These are phyloP conservation scores for Flaveria linearis DNA, from an alignment of 129 eudicot genomes.

Conservation along the genomic window DNA sequence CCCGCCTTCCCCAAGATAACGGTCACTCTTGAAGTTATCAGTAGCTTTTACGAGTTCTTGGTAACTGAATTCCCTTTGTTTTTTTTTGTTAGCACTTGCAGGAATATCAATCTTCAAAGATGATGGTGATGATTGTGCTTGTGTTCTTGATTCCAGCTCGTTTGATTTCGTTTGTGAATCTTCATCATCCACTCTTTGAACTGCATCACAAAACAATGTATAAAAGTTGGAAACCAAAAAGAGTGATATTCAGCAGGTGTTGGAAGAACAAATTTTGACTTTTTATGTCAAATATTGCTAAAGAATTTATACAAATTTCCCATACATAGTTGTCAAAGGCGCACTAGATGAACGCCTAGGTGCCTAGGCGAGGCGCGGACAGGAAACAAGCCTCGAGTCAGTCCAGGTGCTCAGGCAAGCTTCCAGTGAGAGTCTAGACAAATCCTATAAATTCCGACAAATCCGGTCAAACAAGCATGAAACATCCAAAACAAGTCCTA, in stretches of 20 bases:
- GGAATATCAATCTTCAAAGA: slow-evolving; percentile 9
- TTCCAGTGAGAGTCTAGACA: too few species aligned
- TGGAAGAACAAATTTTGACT: too few species aligned
- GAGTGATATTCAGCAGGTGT: too few species aligned
- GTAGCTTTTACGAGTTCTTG: slow-evolving; percentile 70
- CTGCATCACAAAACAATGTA: slow-evolving; percentile 19
- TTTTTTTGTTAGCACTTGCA: background rate
- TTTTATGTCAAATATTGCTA: background rate
- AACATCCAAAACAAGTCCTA: too few species aligned
- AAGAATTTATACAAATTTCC: background rate
- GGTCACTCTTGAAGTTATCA: slow-evolving; percentile 49
- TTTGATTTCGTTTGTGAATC: slow-evolving; percentile 26
- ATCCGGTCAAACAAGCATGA: too few species aligned
- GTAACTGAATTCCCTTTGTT: slow-evolving; percentile 36
- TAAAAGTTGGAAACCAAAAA: too few species aligned
- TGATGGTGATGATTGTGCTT: slow-evolving; percentile 5
- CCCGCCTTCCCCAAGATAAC: slow-evolving; percentile 67
- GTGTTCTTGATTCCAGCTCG: slow-evolving; percentile 8
- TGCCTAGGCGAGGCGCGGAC: too few species aligned
- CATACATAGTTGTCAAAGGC: too few species aligned
- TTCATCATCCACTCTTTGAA: slow-evolving; percentile 14
- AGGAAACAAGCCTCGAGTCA: too few species aligned
- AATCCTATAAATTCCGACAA: too few species aligned
- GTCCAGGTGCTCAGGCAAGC: too few species aligned
- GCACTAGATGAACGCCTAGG: too few species aligned